Evolutionary conservation across 1,284 basidiomycete genomes (phyloP).

Genomic region (Puccinia brachypodii): DNA sequence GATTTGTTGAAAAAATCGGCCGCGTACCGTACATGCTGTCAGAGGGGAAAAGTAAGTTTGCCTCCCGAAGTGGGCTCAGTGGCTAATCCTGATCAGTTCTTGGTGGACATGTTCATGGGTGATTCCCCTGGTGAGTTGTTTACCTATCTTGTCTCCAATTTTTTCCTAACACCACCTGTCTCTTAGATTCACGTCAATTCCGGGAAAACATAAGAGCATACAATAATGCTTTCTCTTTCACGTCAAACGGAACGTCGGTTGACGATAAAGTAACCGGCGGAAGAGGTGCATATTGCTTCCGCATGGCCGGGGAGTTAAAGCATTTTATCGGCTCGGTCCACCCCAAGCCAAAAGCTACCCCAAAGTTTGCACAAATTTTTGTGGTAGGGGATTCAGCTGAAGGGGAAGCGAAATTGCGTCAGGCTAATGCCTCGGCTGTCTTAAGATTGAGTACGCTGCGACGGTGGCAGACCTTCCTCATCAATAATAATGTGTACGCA

Average conservation of each 20-base stretch:
- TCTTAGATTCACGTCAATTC: neutral
- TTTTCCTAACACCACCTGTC: neutral
- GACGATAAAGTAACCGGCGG: neutral
- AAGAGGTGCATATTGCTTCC: neutral
- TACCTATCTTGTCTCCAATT: neutral
- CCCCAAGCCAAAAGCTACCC: too few species aligned
- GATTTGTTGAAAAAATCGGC: neutral
- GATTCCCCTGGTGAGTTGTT: neutral
- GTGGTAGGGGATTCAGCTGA: neutral
- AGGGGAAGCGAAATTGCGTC: neutral
- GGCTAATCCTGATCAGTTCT: neutral
- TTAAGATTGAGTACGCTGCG: too few species aligned
- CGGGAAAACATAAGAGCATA: neutral
- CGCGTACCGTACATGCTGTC: neutral
- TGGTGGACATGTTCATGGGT: neutral
- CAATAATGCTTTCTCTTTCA: conserved; percentile 13
- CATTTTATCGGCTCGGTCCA: neutral
- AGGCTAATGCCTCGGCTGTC: neutral
- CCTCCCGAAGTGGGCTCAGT: neutral
- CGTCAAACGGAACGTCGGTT: neutral
- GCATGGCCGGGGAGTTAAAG: neutral
- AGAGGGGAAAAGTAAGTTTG: neutral
- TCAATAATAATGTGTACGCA: neutral
- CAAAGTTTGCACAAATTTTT: conserved; percentile 9
- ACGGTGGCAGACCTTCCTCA: too few species aligned